Conservation (phyloP, 139 green algal species). For the Chlamydomonas sp. region DNA sequence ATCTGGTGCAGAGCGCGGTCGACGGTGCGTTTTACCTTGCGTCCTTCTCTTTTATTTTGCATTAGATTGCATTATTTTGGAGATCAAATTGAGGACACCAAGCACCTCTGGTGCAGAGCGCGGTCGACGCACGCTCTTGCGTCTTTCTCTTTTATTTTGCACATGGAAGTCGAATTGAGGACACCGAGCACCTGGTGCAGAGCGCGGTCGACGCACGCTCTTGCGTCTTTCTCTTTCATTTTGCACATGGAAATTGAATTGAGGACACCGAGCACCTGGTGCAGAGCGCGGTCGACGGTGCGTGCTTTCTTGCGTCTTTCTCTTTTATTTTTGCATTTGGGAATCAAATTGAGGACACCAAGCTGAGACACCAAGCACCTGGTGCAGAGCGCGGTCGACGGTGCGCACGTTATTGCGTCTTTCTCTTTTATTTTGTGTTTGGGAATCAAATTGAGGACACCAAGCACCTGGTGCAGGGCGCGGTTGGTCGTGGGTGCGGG, state of each 20-base stretch:
- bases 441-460: constrained; percentile 97
- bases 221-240: constrained; percentile 70
- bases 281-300: constrained; percentile 81
- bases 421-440: too few relatives aligned
- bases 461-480: constrained; percentile 87
- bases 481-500: constrained; percentile 79
- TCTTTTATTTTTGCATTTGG: too few relatives aligned
- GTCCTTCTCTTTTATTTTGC: constrained; percentile 72
- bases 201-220: constrained; percentile 77
- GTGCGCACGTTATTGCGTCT: too few relatives aligned
- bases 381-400: constrained; percentile 79
- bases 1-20: constrained; percentile 89
- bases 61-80: constrained; percentile 20
- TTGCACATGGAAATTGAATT: too few relatives aligned
- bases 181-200: constrained; percentile 92
- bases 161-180: too few relatives aligned
- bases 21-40: constrained; percentile 76
- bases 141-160: too few relatives aligned
- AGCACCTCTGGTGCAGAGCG: constrained; percentile 83
- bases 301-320: constrained; percentile 71
- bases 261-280: constrained; percentile 94
- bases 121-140: too few relatives aligned
- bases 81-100: constrained; percentile 88
- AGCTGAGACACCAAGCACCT: constrained; percentile 84
- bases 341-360: constrained; percentile 88